Evolutionary conservation across 495 filamentous ascomycete species (phyloP), one percentile per base, ranked within the genome.

Genomic region (Podospora didyma): DNA sequence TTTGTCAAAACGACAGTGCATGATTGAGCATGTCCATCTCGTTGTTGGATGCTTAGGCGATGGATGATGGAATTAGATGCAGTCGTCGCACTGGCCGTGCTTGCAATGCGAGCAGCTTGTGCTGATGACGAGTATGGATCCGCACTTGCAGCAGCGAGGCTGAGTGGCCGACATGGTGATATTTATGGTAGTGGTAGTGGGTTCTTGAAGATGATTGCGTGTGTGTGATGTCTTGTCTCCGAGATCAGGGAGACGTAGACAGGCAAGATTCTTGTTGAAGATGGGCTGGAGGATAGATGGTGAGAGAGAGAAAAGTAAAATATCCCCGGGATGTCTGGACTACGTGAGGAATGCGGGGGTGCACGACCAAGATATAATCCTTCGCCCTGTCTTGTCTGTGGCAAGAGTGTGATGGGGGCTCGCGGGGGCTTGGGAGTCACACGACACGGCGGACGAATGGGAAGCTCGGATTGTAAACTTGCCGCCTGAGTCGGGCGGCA

Each of bases 81-180:
- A 78, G 37, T 75, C 67, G 37, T 57, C 47, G 66, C 75, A 78
- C 49, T 76, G 70, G 51, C 60, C 57, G 60, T 78, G 75, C 39
- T 65, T 68, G 66, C 75, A 78, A 66, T 73, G 70, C 12, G 61
- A 59, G 67, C 75, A 78, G 37, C 61, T 53, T 39, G 57, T 71
- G 72, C 73, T 78, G 68, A 78, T 78, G 64, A 78, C 75, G 53
- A 78, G 73, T 52, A 78, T 70, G 53, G 69, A 60, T 17, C 74
- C 73, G 65, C 75, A 78, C 57, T 75, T 64, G 68, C 74, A 76
- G 73, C 75, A 78, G 51, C 75, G 74, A 48, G 74, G 67, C 9
- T 69, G 68, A 56, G 74, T 74, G 67, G 73, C 69, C 7, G 62
- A 61, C 64, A 62, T 64, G 20, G 17, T 61, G 58, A 44, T 48